phyloP scores from a whole-genome alignment of 1,284 basidiomycete species.

The Austroboletus olivaceoglutinosus region DNA sequence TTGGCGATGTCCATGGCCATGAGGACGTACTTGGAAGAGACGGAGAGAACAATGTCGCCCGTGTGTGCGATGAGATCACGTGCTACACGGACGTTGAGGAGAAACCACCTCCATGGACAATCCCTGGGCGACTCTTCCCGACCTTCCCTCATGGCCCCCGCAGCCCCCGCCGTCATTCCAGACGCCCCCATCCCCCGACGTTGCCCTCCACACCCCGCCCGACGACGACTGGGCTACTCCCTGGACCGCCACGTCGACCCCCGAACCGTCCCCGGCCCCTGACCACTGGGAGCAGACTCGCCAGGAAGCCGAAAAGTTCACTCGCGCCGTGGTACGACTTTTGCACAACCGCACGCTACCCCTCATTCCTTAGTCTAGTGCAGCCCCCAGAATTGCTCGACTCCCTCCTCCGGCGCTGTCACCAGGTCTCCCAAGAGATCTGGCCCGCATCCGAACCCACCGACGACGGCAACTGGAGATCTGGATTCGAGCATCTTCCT shows the following conservation, averaged over 20 bases:
- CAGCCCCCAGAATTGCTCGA: constrained; percentile 71
- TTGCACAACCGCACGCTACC: constrained; percentile 12
- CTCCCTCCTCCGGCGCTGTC: constrained; percentile 51
- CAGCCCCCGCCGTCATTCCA: constrained; percentile 23
- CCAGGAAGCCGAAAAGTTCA: too few species aligned
- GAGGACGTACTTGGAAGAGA: neutral
- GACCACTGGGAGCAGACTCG: constrained; percentile 73
- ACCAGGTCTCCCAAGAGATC: constrained; percentile 47
- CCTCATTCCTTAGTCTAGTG: constrained; percentile 24
- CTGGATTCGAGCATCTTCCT: constrained; percentile 46
- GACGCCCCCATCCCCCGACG: too few species aligned
- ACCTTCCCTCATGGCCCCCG: neutral
- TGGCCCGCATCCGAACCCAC: constrained; percentile 41
- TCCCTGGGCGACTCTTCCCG: constrained; percentile 53
- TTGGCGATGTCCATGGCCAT: constrained; percentile 37
- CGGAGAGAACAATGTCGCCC: constrained; percentile 8
- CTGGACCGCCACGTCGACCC: constrained; percentile 33
- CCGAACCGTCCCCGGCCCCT: constrained; percentile 18
- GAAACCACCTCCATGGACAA: constrained; percentile 51
- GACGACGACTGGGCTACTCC: constrained; percentile 50
- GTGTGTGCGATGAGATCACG: constrained; percentile 12
- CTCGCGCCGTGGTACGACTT: constrained; percentile 51
- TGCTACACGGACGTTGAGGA: neutral
- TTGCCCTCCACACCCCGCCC: too few species aligned
- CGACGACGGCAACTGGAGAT: constrained; percentile 35